Percentiles rank a stretch among this genome's conserved stretches.
Conservation (phyloP, 345 rosid species). For the Schrenkiella parvula region DNA sequence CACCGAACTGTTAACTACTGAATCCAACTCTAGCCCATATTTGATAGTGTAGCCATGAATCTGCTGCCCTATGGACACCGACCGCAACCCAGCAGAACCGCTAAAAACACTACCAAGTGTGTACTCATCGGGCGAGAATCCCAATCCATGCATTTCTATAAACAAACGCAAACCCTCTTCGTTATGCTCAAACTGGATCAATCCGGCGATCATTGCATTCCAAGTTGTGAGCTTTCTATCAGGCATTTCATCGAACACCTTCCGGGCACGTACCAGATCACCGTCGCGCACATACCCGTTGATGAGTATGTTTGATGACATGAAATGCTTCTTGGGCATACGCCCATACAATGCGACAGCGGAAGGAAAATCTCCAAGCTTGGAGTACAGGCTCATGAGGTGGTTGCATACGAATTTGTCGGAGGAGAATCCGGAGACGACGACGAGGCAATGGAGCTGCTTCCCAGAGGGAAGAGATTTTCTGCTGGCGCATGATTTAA, state of each 20-base stretch:
- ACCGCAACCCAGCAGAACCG: slow-evolving; percentile 59
- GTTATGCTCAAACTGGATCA: slow-evolving; percentile 49
- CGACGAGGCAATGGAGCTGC: slow-evolving; percentile 63
- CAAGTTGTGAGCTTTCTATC: slow-evolving; percentile 60
- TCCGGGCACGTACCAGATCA: slow-evolving; percentile 46
- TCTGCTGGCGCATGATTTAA: slow-evolving; percentile 44
- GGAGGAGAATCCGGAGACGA: slow-evolving; percentile 60
- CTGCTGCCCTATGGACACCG: slow-evolving; percentile 46
- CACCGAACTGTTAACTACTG: slow-evolving; percentile 57
- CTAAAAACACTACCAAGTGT: slow-evolving; percentile 62
- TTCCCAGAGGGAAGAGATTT: slow-evolving; percentile 39
- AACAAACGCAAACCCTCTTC: slow-evolving; percentile 57
- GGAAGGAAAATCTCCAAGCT: slow-evolving; percentile 45
- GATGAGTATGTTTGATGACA: slow-evolving; percentile 77
- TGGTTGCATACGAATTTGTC: slow-evolving; percentile 70
- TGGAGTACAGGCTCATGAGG: slow-evolving; percentile 67
- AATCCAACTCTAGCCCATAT: slow-evolving; percentile 47
- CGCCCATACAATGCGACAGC: slow-evolving; percentile 43
- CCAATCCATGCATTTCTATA: slow-evolving; percentile 45
- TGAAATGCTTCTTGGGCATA: slow-evolving; percentile 54
- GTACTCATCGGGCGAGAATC: slow-evolving; percentile 56
- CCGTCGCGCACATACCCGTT: slow-evolving; percentile 43
- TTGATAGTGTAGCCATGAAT: slow-evolving; percentile 50
- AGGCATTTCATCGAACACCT: slow-evolving; percentile 65
- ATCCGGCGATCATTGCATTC: slow-evolving; percentile 64